Base-by-base conservation (phyloP, 2,329 filamentous ascomycete species). In the Penicillium sp. region DNA sequence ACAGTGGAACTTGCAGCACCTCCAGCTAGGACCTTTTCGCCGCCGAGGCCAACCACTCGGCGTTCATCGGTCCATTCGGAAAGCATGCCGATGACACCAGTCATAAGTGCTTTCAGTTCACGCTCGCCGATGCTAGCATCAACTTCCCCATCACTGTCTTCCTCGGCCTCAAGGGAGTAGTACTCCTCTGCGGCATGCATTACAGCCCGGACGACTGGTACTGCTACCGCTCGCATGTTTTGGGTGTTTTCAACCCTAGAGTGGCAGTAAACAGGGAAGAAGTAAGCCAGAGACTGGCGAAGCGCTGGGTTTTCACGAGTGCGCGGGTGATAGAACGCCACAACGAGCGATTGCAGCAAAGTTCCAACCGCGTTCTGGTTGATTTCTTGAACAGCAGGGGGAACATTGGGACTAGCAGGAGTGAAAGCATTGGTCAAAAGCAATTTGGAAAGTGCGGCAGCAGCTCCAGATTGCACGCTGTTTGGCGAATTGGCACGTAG, bases 41-140 rank as follows among this genome's bases (percentile, higher is more conserved):
- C 53, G 71, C 81, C 74, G 75, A 89, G 75, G 77, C 90, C 79
- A 10, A 85, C 76, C 6, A 85, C 79, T 72, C 95, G 92, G 46
- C 93, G 81, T 36, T 92, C 92, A 71, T 97, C 93, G 0, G 93
- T 97, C 94, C 93, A 97, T 70, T 97, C 93, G 0, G 92, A 85
- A 7, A 97, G 77, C 75, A 78, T 77, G 66, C 92, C 93, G 3
- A 89, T 86, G 1, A 90, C 91, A 54, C 96, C 89, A 3, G 87
- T 84, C 41, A 84, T 82, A 60, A 95, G 82, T 3, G 69, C 67
- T 54, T 76, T 76, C 36, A 75, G 56, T 58, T 77, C 74, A 39
- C 72, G 68, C 63, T 87, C 86, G 8, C 93, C 89, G 85, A 95
- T 92, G 60, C 86, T 87, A 54, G 89, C 88, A 36, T 84, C 84